Percentiles rank a stretch among this genome's conserved stretches.
These are phyloP conservation scores for Cystobasidiaceae sp. DNA, from an alignment of 1,284 basidiomycete genomes.

Conservation along the genomic window DNA sequence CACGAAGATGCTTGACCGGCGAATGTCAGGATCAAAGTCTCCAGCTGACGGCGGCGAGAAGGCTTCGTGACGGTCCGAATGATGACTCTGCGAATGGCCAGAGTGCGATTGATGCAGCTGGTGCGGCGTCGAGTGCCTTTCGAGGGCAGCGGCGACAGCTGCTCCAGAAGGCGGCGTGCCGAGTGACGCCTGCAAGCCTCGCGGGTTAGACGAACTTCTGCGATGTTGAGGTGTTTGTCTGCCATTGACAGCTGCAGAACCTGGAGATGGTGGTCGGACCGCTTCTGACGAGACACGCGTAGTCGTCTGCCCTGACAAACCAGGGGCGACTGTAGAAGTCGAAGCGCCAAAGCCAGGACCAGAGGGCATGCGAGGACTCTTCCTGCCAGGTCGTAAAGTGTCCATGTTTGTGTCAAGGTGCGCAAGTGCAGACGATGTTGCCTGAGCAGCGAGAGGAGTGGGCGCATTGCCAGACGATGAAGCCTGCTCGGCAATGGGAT, in stretches of 20 bases:
- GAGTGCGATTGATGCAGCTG: not conserved
- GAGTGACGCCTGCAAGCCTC: not conserved
- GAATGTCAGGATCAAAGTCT: constrained; percentile 31
- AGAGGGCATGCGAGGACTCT: constrained; percentile 17
- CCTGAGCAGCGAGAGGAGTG: not conserved
- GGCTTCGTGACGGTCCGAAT: not conserved
- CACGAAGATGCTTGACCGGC: constrained; percentile 26
- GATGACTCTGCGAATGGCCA: not conserved
- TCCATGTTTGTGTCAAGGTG: constrained; percentile 7
- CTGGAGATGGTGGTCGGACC: not conserved
- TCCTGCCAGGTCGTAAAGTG: constrained; percentile 24
- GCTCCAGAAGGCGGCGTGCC: not conserved
- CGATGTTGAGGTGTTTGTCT: not conserved
- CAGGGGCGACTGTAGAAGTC: not conserved
- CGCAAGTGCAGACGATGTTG: not conserved
- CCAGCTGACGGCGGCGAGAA: constrained; percentile 27
- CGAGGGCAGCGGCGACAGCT: constrained; percentile 3
- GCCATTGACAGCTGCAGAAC: not conserved
- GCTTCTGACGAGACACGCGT: not conserved
- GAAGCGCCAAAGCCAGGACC: not conserved
- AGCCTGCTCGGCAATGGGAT: not conserved
- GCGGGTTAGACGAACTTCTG: no score
- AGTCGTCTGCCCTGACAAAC: not conserved
- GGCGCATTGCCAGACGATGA: not conserved
- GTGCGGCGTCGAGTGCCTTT: not conserved